A percentile compares a stretch with the other conserved stretches of the same genome.
Evolutionary conservation across 2,329 filamentous ascomycete species (phyloP).

Genomic region (Pseudogymnoascus verrucosus): DNA sequence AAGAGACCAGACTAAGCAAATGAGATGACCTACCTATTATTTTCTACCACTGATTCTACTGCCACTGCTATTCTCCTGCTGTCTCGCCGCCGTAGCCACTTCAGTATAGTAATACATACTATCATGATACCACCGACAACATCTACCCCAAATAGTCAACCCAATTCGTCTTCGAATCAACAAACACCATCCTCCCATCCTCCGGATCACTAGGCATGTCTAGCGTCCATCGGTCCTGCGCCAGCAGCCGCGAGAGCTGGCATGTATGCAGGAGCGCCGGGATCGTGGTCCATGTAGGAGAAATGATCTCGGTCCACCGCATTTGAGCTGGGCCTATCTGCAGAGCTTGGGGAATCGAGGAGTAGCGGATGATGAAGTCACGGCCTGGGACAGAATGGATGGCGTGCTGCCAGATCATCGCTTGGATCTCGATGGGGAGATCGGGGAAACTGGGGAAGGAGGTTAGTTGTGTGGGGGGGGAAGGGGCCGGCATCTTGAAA

Average conservation of each 20-base stretch:
- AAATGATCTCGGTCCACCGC: background rate
- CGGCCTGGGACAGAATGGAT: background rate
- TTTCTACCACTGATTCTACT: too few relatives aligned
- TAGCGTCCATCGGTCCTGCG: background rate
- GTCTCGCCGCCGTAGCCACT: too few relatives aligned
- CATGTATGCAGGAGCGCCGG: background rate
- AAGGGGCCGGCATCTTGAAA: background rate
- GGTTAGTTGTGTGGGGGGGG: background rate
- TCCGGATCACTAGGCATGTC: background rate
- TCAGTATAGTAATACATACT: too few relatives aligned
- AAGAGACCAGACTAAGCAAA: too few relatives aligned
- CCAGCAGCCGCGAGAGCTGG: background rate
- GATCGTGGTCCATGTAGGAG: background rate
- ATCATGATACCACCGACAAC: too few relatives aligned
- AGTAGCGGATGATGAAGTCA: background rate
- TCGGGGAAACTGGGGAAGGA: background rate
- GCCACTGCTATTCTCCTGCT: too few relatives aligned
- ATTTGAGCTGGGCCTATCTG: background rate
- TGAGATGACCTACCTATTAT: too few relatives aligned
- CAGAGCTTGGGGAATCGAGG: background rate
- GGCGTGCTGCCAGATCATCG: background rate
- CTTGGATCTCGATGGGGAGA: background rate
- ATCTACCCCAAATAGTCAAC: too few relatives aligned
- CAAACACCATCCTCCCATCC: background rate
- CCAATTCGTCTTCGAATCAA: background rate